Conservation (phyloP, 352 stramenopile genomes). For the Elongisporangium anandrum region DNA sequence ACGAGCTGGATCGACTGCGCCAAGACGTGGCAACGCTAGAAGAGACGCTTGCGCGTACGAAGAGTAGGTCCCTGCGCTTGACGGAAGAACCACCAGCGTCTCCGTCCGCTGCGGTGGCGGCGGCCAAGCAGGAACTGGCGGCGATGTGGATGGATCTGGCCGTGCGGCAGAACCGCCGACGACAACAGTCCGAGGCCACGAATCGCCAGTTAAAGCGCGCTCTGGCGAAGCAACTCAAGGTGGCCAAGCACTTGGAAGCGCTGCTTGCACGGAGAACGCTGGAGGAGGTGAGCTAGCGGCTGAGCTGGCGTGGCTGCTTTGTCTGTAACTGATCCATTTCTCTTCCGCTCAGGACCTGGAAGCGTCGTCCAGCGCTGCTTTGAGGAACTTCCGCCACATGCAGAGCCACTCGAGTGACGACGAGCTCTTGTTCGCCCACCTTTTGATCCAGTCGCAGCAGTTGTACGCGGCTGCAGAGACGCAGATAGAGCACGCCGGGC, state of each 20-base stretch:
- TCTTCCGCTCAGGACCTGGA: background rate
- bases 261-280: background rate
- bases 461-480: background rate
- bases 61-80: background rate
- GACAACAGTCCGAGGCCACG: background rate
- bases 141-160: background rate
- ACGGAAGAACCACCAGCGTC: background rate
- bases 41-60: background rate
- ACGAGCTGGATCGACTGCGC: background rate
- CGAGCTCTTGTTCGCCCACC: background rate
- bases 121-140: background rate
- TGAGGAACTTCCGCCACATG: background rate
- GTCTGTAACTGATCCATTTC: too few species aligned
- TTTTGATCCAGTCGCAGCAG: background rate
- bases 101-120: background rate
- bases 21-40: background rate
- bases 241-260: background rate
- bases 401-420: background rate
- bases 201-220: background rate
- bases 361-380: background rate
- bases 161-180: background rate
- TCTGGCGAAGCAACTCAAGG: background rate
- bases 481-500: background rate
- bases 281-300: background rate
- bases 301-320: background rate